Evolutionary conservation across 106 monocot genomes (phyloP), one percentile per base, ranked within the genome.

Genomic region (Dendrobium officinale): DNA sequence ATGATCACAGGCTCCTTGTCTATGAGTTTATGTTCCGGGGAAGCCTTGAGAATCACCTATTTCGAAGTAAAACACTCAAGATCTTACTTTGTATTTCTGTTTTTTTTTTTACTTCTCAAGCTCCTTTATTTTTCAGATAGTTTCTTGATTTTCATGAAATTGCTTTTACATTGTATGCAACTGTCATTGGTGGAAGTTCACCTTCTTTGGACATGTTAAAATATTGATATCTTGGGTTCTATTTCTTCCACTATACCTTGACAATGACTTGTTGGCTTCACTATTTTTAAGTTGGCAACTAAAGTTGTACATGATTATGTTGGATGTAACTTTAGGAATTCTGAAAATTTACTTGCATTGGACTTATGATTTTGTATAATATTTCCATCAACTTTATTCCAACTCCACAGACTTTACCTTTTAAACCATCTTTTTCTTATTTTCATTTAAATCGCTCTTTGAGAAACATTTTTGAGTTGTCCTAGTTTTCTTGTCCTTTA

Each of bases 21-120:
- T 95, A 95, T 55, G 95, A 95, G 85, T 95, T 95, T 79, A 91
- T 95, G 95, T 95, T 91, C 82, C 82, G 95, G 27, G 95, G 95
- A 20, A 93, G 95, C 80, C 95, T 95, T 27, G 95, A 95, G 81
- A 95, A 95, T 78, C 95, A 93, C 84, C 77, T 95, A 80, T 95
- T 95, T 81, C 84, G 95, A 88, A 95, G 95, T 95, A 89, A 45
- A 78, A 80, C 58, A 37, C 45, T 80, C 67, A 78, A n/a, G 17
- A 84, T 29, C 74, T 84, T 75, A 72, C 45, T 77, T 54, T 80
- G 64, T 5, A n/a, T 45, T 45, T 51, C 42, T 31, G 27, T 37
- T 37, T 9, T 54, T 37, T 37, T 9, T 54, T n/a, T 33, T 77
- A 27, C 54, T 29, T 77, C 0, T 43, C 40, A 40, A 51, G 51